Percentiles rank a stretch among this genome's conserved stretches.
Evolutionary conservation across 2,329 filamentous ascomycete species (phyloP).

Genomic region (Fusarium stilboides): DNA sequence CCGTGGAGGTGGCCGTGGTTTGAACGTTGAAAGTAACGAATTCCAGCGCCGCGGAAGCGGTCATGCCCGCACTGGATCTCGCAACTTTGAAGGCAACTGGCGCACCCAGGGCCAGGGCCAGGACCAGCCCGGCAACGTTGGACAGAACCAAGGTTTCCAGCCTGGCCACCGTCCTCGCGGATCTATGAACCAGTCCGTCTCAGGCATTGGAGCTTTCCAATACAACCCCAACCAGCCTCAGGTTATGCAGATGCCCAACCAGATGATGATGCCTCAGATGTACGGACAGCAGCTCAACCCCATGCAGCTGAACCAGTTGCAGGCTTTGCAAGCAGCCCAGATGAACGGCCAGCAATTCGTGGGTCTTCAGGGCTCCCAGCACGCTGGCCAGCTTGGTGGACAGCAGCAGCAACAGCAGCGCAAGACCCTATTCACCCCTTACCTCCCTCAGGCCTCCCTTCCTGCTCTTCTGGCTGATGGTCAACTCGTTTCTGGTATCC

Average conservation of each 20-base stretch:
- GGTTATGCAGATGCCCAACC: constrained; percentile 86
- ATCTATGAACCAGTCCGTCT: constrained; percentile 89
- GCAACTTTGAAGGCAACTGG: constrained; percentile 99
- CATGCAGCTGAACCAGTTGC: constrained; percentile 89
- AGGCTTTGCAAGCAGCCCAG: constrained; percentile 91
- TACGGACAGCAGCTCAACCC: constrained; percentile 91
- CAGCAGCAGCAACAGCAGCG: constrained; percentile 88
- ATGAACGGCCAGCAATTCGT: constrained; percentile 83
- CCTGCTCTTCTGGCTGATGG: constrained; percentile 92
- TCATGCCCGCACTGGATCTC: constrained; percentile 85
- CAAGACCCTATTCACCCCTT: constrained; percentile 98
- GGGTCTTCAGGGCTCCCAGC: constrained; percentile 78
- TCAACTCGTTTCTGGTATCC: constrained; percentile 94
- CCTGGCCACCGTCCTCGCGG: constrained; percentile 89
- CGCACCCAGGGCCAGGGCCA: constrained; percentile 82
- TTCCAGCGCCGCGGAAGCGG: constrained; percentile 84
- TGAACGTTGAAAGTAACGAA: constrained; percentile 68
- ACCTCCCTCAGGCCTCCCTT: constrained; percentile 93
- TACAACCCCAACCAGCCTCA: constrained; percentile 87
- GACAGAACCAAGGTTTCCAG: constrained; percentile 83
- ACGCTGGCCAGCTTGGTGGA: constrained; percentile 75
- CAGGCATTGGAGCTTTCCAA: constrained; percentile 87
- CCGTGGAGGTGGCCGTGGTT: constrained; percentile 79
- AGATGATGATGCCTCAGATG: constrained; percentile 89
- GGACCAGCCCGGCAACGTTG: constrained; percentile 64